Conservation (phyloP, 345 rosid species). For the Salix viminalis region DNA sequence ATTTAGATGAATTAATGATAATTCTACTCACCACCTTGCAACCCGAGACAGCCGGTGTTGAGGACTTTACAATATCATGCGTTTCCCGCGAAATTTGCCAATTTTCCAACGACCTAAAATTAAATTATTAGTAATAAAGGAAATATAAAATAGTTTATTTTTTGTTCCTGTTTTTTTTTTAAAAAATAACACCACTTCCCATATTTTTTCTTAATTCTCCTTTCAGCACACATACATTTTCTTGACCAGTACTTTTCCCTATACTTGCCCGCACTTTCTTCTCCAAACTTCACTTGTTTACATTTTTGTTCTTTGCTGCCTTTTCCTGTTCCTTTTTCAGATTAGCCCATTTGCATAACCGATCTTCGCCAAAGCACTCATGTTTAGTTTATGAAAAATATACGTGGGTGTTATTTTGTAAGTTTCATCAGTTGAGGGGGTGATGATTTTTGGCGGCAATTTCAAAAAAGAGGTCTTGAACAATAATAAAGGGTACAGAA, state of each 20-base stretch:
- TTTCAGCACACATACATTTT: background rate
- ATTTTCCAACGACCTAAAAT: slow-evolving; percentile 28
- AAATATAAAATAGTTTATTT: background rate
- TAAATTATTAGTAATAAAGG: background rate
- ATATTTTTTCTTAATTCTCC: background rate
- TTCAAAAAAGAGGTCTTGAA: slow-evolving; percentile 3
- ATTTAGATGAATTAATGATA: too few relatives aligned
- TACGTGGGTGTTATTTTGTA: background rate
- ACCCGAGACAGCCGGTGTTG: slow-evolving; percentile 39
- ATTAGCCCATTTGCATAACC: slow-evolving; percentile 14
- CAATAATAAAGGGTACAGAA: slow-evolving; percentile 13
- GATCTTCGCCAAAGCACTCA: slow-evolving; percentile 9
- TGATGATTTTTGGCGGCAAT: slow-evolving; percentile 41
- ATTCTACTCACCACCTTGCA: background rate
- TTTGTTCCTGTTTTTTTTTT: background rate
- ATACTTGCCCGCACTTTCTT: slow-evolving; percentile 49
- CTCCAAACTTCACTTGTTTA: slow-evolving; percentile 10
- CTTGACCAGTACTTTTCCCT: slow-evolving; percentile 26
- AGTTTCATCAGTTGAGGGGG: slow-evolving; percentile 39
- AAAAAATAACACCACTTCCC: background rate
- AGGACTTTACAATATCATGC: slow-evolving; percentile 14
- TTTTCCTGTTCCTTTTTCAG: background rate
- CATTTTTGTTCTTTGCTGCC: background rate
- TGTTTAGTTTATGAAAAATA: background rate
- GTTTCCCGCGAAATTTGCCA: slow-evolving; percentile 63